Percentiles rank a stretch among this genome's conserved stretches.
Conservation (phyloP, 2,329 filamentous ascomycete genomes). For the Setomelanomma holmii region DNA sequence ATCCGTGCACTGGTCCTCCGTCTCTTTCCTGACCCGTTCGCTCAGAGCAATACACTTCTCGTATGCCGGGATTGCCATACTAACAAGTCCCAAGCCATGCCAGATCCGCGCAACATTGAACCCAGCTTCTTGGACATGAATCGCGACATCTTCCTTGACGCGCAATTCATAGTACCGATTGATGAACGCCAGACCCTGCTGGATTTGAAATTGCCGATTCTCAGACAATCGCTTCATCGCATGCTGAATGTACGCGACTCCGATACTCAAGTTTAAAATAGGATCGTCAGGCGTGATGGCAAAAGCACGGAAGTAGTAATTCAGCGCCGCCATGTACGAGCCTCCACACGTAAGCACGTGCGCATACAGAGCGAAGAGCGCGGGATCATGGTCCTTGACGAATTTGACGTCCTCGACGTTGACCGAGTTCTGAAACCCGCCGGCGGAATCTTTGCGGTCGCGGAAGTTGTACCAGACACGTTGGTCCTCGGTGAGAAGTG, state of each 20-base stretch:
- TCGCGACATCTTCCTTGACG: conserved; percentile 49
- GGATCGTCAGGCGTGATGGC: conserved; percentile 78
- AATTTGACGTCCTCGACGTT: conserved; percentile 49
- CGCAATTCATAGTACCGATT: conserved; percentile 73
- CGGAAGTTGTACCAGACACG: conserved; percentile 53
- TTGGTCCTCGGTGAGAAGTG: conserved; percentile 62
- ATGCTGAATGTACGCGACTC: conserved; percentile 79
- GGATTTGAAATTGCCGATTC: conserved; percentile 85
- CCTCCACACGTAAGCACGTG: conserved; percentile 86
- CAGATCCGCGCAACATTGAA: conserved; percentile 81
- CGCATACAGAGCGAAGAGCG: conserved; percentile 85
- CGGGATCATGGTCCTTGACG: conserved; percentile 67
- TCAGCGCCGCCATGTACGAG: conserved; percentile 82
- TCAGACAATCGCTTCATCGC: conserved; percentile 87
- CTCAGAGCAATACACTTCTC: conserved; percentile 62
- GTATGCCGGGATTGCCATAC: conserved; percentile 78
- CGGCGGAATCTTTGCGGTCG: conserved; percentile 42
- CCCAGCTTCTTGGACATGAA: conserved; percentile 74
- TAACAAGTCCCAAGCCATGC: conserved; percentile 75
- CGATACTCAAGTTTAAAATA: conserved; percentile 81
- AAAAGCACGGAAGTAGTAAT: conserved; percentile 76
- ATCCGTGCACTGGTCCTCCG: conserved; percentile 21
- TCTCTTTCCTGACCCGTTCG: conserved; percentile 48
- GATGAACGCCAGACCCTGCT: conserved; percentile 85
- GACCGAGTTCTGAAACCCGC: conserved; percentile 48